Evolutionary conservation across 2,329 filamentous ascomycete species (phyloP).

Genomic region (Xylaria polymorpha): DNA sequence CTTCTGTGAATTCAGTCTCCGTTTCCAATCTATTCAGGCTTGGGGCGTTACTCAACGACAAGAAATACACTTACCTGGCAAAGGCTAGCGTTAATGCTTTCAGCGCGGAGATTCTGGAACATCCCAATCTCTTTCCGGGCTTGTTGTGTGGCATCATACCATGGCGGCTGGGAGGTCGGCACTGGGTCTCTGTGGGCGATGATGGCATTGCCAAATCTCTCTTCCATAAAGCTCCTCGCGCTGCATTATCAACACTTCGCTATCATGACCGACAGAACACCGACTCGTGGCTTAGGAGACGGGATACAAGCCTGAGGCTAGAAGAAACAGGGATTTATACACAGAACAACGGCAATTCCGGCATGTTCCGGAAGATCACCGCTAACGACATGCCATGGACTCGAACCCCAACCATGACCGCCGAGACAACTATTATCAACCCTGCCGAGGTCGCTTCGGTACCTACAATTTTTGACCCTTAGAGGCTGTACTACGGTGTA

Average conservation of each 20-base stretch:
- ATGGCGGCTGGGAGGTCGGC: slow-evolving; percentile 74
- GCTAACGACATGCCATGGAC: slow-evolving; percentile 30
- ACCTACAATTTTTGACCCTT: neutral
- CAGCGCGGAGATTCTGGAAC: slow-evolving; percentile 89
- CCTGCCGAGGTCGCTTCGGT: neutral
- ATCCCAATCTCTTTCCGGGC: slow-evolving; percentile 90
- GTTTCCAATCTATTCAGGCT: slow-evolving; percentile 89
- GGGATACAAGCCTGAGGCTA: slow-evolving; percentile 36
- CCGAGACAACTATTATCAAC: neutral
- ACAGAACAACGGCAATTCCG: slow-evolving; percentile 16
- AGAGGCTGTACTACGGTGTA: neutral
- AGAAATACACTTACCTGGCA: slow-evolving; percentile 72
- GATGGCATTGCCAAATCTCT: slow-evolving; percentile 21
- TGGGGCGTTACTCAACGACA: slow-evolving; percentile 73
- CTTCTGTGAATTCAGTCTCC: slow-evolving; percentile 89
- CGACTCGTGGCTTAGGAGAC: slow-evolving; percentile 41
- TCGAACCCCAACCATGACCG: neutral
- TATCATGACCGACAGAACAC: slow-evolving; percentile 37
- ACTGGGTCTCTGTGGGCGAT: slow-evolving; percentile 46
- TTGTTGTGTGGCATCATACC: slow-evolving; percentile 81
- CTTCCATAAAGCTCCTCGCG: slow-evolving; percentile 45
- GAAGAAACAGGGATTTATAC: slow-evolving; percentile 34
- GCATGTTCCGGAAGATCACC: slow-evolving; percentile 30
- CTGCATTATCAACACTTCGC: slow-evolving; percentile 45
- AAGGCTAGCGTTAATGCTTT: slow-evolving; percentile 84